These are phyloP conservation scores for Suillus occidentalis DNA, from an alignment of 768 basidiomycete genomes.

Conservation along the genomic window DNA sequence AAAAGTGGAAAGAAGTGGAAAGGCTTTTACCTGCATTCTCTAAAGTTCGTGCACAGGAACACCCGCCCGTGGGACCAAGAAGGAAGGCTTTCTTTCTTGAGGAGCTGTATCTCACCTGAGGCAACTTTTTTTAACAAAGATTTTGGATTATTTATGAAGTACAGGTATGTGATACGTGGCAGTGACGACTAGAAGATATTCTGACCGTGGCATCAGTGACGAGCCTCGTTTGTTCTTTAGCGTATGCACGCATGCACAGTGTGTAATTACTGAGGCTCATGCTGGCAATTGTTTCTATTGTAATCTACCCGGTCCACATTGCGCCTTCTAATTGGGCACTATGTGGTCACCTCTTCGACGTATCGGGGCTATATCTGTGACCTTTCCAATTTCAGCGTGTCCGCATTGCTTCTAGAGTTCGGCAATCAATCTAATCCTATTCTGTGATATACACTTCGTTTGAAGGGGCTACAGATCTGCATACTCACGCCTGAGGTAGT, in stretches of 20 bases:
- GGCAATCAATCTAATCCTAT: neutral
- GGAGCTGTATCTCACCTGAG: neutral
- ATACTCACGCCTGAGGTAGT: neutral
- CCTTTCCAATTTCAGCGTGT: neutral
- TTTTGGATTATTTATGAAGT: neutral
- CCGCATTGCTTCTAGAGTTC: neutral
- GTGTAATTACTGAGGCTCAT: too few species aligned
- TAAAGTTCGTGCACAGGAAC: slow-evolving; percentile 5
- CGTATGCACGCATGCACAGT: neutral
- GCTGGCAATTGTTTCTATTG: neutral
- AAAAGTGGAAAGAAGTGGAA: slow-evolving; percentile 6
- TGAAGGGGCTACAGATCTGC: neutral
- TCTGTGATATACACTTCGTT: neutral
- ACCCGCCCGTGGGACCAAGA: slow-evolving; percentile 1
- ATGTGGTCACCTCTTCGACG: neutral
- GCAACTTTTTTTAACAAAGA: neutral
- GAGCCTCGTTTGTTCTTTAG: neutral
- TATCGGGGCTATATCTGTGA: neutral
- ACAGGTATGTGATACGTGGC: neutral
- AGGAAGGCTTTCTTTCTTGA: slow-evolving; percentile 3
- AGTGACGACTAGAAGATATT: neutral
- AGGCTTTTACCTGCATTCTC: slow-evolving; percentile 1
- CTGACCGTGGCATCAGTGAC: neutral
- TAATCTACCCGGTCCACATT: neutral
- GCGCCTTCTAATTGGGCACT: neutral